These are phyloP conservation scores for Ustilago sp. DNA, from an alignment of 1,284 basidiomycete genomes.

Conservation along the genomic window DNA sequence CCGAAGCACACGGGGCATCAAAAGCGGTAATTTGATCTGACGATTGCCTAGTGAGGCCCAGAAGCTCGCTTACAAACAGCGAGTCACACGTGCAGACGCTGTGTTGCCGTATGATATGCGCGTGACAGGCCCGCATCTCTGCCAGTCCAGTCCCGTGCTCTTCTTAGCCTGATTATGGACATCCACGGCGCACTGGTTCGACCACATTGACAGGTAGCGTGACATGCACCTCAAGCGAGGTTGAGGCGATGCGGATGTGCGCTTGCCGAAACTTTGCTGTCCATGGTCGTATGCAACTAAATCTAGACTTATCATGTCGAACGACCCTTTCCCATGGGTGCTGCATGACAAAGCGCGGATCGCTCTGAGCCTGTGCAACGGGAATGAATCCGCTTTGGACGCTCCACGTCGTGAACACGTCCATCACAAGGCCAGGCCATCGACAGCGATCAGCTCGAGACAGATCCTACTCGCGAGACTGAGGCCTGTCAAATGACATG, in stretches of 20 bases:
- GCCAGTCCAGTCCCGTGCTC: background rate
- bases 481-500: background rate
- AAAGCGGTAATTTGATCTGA: background rate
- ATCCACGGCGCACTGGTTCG: background rate
- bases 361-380: background rate
- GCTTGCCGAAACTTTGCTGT: background rate
- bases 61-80: background rate
- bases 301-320: background rate
- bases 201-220: background rate
- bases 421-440: background rate
- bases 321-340: background rate
- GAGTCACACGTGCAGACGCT: background rate
- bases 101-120: constrained; percentile 3
- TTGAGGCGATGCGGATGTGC: constrained; percentile 1
- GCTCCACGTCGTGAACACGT: background rate
- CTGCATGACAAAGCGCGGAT: background rate
- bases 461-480: background rate
- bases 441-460: background rate
- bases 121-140: background rate
- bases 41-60: background rate
- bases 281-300: background rate
- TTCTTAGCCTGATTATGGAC: background rate
- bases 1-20: background rate
- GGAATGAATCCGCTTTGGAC: background rate
- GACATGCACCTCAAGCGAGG: background rate